phyloP scores from a whole-genome alignment of 495 filamentous ascomycete genomes.

The Barbatosphaeria neglecta region DNA sequence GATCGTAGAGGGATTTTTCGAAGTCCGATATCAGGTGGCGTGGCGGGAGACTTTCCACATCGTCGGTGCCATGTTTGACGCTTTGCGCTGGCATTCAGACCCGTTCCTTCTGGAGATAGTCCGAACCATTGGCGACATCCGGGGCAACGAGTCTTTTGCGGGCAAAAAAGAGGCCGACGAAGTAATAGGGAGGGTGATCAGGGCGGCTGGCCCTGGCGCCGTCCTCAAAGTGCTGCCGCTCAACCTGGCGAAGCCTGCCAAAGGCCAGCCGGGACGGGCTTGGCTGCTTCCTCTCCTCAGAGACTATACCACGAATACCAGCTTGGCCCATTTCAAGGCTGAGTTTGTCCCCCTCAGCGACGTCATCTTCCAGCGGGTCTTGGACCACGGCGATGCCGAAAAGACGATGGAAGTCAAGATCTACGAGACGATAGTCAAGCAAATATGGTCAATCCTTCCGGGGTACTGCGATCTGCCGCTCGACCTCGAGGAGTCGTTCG shows the following conservation, averaged over 20 bases:
- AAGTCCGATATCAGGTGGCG: constrained; percentile 81
- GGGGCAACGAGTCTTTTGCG: constrained; percentile 76
- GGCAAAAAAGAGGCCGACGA: constrained; percentile 91
- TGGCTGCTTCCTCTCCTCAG: constrained; percentile 90
- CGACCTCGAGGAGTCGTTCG: constrained; percentile 65
- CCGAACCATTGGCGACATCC: constrained; percentile 72
- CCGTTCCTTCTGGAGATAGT: constrained; percentile 65
- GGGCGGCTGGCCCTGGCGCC: constrained; percentile 75
- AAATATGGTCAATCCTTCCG: constrained; percentile 90
- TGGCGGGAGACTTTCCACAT: constrained; percentile 95
- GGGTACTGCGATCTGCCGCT: constrained; percentile 89
- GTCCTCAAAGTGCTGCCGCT: constrained; percentile 73
- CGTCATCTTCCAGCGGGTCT: constrained; percentile 73
- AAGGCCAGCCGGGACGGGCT: constrained; percentile 70
- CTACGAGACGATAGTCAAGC: constrained; percentile 89
- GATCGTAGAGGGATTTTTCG: constrained; percentile 58
- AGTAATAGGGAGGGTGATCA: constrained; percentile 74
- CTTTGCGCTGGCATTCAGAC: constrained; percentile 70
- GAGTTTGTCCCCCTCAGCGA: constrained; percentile 86
- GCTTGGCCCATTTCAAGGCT: constrained; percentile 69
- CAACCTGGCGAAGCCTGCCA: constrained; percentile 65
- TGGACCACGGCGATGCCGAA: constrained; percentile 63
- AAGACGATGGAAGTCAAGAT: constrained; percentile 95
- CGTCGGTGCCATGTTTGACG: constrained; percentile 73
- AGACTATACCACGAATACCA: constrained; percentile 73